phyloP scores from a whole-genome alignment of 805 yeast genomes.

The Kuraishia floccosa region DNA sequence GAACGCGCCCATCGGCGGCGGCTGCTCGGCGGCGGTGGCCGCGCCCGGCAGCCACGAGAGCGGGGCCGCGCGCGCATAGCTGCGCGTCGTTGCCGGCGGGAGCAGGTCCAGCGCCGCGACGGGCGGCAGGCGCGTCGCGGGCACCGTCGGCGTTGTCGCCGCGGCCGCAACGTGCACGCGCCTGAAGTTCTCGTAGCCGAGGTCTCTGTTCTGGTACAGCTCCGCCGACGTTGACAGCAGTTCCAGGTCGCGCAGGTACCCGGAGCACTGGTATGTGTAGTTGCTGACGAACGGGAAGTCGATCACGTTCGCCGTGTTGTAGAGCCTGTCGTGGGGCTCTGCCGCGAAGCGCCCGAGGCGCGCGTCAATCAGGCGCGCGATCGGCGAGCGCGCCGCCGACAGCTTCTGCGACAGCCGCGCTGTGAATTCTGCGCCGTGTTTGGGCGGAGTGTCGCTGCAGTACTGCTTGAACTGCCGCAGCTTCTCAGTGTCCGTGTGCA shows the following conservation, averaged over 20 bases:
- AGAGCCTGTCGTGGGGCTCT: not conserved
- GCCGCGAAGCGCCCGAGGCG: slow-evolving; percentile 7
- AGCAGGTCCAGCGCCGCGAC: slow-evolving; percentile 1
- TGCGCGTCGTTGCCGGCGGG: slow-evolving; percentile 5
- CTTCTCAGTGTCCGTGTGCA: slow-evolving; percentile 3
- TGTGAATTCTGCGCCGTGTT: not conserved
- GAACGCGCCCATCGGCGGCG: too few species aligned
- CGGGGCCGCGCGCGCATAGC: slow-evolving; percentile 1
- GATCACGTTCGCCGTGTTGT: slow-evolving; percentile 9
- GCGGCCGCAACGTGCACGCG: slow-evolving; percentile 1
- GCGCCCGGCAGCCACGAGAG: slow-evolving; percentile 2
- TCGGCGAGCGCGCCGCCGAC: slow-evolving; percentile 7
- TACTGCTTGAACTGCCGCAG: too few species aligned
- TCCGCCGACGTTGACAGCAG: slow-evolving; percentile 36
- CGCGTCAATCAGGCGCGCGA: slow-evolving; percentile 12
- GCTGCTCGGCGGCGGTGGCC: not conserved
- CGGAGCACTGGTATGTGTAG: slow-evolving; percentile 35
- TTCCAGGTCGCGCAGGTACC: slow-evolving; percentile 37
- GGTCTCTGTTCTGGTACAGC: slow-evolving; percentile 25
- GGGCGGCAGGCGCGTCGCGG: slow-evolving; percentile 1
- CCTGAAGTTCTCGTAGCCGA: not conserved
- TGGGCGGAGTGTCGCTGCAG: too few species aligned
- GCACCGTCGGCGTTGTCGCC: slow-evolving; percentile 1
- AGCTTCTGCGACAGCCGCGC: slow-evolving; percentile 1
- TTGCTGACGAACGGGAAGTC: slow-evolving; percentile 44